These are phyloP conservation scores for Herpotrichia juniperi DNA, from an alignment of 2,329 filamentous ascomycete genomes.

Conservation along the genomic window DNA sequence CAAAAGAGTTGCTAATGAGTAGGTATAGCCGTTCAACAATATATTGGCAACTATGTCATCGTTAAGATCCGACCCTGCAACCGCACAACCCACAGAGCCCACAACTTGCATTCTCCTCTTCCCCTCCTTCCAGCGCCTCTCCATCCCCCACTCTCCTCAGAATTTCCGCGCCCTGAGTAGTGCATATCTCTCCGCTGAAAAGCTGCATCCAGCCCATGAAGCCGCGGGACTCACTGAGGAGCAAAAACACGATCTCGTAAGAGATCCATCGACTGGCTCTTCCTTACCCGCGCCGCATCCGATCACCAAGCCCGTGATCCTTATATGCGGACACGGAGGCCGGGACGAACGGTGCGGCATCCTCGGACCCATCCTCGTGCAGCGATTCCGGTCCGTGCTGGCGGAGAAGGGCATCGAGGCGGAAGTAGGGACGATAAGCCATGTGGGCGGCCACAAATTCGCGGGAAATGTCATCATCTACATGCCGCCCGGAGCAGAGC, in stretches of 20 bases:
- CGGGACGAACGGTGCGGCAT: constrained; percentile 84
- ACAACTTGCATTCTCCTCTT: constrained; percentile 76
- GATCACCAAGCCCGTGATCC: constrained; percentile 55
- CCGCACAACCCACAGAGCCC: constrained; percentile 35
- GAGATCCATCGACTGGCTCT: constrained; percentile 56
- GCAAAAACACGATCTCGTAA: constrained; percentile 52
- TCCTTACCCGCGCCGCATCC: constrained; percentile 60
- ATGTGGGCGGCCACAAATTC: constrained; percentile 85
- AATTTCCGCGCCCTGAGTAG: constrained; percentile 63
- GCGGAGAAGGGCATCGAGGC: constrained; percentile 58
- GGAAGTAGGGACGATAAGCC: constrained; percentile 73
- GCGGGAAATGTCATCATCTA: constrained; percentile 86
- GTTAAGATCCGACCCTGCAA: too few species aligned
- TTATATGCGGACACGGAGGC: constrained; percentile 87
- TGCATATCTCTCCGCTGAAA: constrained; percentile 69
- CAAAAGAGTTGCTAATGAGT: constrained; percentile 18
- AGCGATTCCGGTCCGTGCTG: constrained; percentile 71
- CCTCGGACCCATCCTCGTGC: constrained; percentile 73
- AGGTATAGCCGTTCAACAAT: constrained; percentile 77
- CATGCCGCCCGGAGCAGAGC: constrained; percentile 61
- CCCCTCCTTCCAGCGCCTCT: constrained; percentile 82
- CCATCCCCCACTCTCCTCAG: constrained; percentile 67
- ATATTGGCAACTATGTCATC: constrained; percentile 78
- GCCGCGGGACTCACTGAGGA: constrained; percentile 54
- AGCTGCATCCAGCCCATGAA: constrained; percentile 67